Base-by-base conservation (phyloP, 257 asterid genomes). In the Penstemon eatonii region DNA sequence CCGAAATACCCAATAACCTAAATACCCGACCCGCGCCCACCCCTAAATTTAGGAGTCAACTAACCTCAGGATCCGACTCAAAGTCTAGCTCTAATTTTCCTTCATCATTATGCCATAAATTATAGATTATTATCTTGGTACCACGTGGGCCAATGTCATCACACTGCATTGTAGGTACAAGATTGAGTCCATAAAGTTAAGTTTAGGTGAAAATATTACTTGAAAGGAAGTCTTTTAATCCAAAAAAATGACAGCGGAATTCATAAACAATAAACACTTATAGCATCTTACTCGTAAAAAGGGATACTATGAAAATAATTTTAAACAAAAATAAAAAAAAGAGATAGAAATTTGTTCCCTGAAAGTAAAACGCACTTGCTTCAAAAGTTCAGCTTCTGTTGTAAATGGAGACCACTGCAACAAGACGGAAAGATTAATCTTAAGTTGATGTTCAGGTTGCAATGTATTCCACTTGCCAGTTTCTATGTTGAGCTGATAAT, bases 41-140 rank as follows among this genome's bases (percentile, higher is more conserved):
- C 18, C 18, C 18, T 15, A 15, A 58, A 67, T 69, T 56, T 47
- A 65, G 65, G 74, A 75, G 45, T 56, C 74, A 72, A 60, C 51
- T 61, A 74, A 90, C 97, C 97, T 90, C 88, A 5, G 88, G 82
- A 82, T 90, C 95, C n/a, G 90, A 77, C 63, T 82, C 91, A 56
- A 92, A 90, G 75, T 90, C 88, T 1, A 92, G 98, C 89, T 92
- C 98, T 82, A 82, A 49, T 60, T 80, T 49, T 11, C 95, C 92
- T 45, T 86, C 93, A 81, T 86, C 82, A 33, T 73, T 82, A 69
- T 70, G 81, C 98, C 98, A 92, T 81, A 92, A 78, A 80, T 88
- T 92, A 70, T 86, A 92, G 60, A 92, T 63, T 61, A 92, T 75
- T 58, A 90, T 76, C 81, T 74, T 88, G 57, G 96, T 85, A 60